phyloP scores from a whole-genome alignment of 2,329 filamentous ascomycete genomes.

The Thermoascus crustaceus region DNA sequence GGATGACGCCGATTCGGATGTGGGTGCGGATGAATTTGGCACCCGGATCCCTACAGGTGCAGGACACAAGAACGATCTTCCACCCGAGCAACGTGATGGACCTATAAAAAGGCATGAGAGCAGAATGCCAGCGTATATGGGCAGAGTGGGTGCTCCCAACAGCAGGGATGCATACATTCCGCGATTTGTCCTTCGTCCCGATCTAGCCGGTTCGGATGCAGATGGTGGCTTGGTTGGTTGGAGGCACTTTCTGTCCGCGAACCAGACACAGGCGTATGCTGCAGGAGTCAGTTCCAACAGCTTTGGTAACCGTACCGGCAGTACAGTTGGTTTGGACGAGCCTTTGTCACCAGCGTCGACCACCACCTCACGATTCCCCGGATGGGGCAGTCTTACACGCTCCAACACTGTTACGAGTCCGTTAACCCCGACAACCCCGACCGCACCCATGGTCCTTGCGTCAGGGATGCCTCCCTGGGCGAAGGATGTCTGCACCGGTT shows the following conservation, averaged over 20 bases:
- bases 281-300: constrained; percentile 26
- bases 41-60: constrained; percentile 17
- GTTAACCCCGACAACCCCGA: constrained; percentile 19
- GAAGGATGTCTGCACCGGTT: constrained; percentile 36
- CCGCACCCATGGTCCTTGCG: constrained; percentile 23
- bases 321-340: constrained; percentile 20
- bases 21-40: constrained; percentile 27
- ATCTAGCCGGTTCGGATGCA: constrained; percentile 33
- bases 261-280: constrained; percentile 31
- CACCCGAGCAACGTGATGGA: constrained; percentile 15
- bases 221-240: constrained; percentile 39
- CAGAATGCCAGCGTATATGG: constrained; percentile 36
- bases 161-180: constrained; percentile 26
- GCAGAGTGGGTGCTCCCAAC: constrained; percentile 23
- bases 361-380: constrained; percentile 21
- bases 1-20: constrained; percentile 23
- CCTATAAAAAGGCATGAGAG: constrained; percentile 34
- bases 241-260: constrained; percentile 36
- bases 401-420: constrained; percentile 26
- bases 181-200: constrained; percentile 33
- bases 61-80: constrained; percentile 14
- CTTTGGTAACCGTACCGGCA: constrained; percentile 19
- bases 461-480: constrained; percentile 28
- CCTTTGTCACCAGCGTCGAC: constrained; percentile 25
- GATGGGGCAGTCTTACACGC: constrained; percentile 30